phyloP scores from a whole-genome alignment of 345 rosid species.

The Eucalyptus brandiana region DNA sequence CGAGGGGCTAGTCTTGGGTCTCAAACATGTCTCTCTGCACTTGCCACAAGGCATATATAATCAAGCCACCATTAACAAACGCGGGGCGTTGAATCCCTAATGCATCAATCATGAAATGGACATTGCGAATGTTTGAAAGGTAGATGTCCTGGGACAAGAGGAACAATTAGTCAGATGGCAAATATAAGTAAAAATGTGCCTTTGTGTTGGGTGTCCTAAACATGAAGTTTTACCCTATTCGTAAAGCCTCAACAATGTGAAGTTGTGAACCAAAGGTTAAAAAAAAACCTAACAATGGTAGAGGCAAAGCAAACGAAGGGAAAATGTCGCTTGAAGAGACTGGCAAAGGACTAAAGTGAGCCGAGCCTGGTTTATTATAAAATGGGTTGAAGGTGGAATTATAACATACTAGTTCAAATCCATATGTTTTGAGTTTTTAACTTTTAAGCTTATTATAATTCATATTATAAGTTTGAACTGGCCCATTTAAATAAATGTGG shows the following conservation, averaged over 20 bases:
- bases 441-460: background rate
- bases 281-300: background rate
- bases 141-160: too few species aligned
- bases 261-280: background rate
- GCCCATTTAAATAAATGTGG: background rate
- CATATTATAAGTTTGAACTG: background rate
- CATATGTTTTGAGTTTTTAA: too few species aligned
- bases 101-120: too few species aligned
- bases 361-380: background rate
- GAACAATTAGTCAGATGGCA: too few species aligned
- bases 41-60: too few species aligned
- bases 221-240: too few species aligned
- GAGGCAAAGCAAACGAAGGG: background rate
- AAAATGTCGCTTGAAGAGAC: background rate
- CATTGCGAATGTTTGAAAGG: too few species aligned
- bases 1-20: too few species aligned
- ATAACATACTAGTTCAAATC: background rate
- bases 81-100: too few species aligned
- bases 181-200: too few species aligned
- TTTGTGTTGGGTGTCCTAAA: background rate
- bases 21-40: too few species aligned
- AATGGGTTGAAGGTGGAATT: background rate
- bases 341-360: background rate
- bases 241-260: background rate
- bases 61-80: too few species aligned